Percentiles rank a stretch among this genome's conserved stretches.
phyloP scores from a whole-genome alignment of 306 rosid species.

The Castanopsis chinensis region DNA sequence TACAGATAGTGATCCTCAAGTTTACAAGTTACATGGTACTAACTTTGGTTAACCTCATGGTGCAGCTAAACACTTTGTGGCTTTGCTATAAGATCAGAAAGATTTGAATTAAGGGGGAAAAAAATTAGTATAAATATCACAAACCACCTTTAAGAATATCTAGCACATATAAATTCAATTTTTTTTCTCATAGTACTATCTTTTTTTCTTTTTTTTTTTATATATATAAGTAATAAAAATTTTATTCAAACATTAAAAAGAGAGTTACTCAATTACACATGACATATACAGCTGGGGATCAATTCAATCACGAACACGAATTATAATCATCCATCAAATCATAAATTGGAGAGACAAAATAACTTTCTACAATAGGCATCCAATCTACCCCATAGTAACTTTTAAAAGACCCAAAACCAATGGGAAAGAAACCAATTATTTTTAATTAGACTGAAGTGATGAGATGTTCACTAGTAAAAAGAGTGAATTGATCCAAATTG shows the following conservation, averaged over 20 bases:
- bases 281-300: no score
- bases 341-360: no score
- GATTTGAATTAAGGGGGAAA: not conserved
- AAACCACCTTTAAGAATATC: not conserved
- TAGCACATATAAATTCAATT: not conserved
- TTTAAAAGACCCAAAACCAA: not conserved
- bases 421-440: not conserved
- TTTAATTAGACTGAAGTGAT: conserved; percentile 18
- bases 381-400: no score
- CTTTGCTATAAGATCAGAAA: not conserved
- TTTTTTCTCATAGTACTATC: not conserved
- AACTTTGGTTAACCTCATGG: not conserved
- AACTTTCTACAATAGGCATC: no score
- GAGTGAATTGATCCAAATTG: no score
- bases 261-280: no score
- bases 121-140: not conserved
- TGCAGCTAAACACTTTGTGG: not conserved
- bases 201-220: no score
- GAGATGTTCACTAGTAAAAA: not conserved
- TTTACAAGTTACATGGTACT: not conserved
- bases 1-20: not conserved
- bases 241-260: no score
- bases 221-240: no score
- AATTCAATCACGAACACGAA: no score
- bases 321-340: no score